Evolutionary conservation across 306 rosid species (phyloP).

Genomic region (Alnus glutinosa): DNA sequence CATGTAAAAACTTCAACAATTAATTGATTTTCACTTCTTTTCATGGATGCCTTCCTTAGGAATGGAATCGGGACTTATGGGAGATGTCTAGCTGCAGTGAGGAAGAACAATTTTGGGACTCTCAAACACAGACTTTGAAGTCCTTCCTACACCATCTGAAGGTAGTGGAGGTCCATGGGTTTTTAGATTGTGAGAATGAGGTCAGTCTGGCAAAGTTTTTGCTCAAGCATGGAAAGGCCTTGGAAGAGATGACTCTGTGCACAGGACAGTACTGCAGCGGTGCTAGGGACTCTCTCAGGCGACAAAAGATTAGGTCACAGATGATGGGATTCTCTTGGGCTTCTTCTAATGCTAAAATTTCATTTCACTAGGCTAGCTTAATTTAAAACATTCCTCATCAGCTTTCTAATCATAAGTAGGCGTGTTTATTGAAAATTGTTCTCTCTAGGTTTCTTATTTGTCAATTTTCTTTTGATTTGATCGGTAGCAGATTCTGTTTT

Average conservation of each 20-base stretch:
- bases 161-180: constrained; percentile 64
- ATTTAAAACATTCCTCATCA: background rate
- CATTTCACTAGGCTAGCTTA: constrained; percentile 36
- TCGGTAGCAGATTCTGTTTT: background rate
- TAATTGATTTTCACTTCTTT: background rate
- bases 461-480: constrained; percentile 5
- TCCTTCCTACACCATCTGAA: constrained; percentile 62
- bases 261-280: constrained; percentile 42
- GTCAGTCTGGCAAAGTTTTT: constrained; percentile 71
- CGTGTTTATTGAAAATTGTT: background rate
- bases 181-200: constrained; percentile 72
- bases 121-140: constrained; percentile 47
- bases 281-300: constrained; percentile 50
- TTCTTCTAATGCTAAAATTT: constrained; percentile 70
- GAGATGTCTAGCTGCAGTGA: constrained; percentile 43
- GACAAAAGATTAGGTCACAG: constrained; percentile 70
- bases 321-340: constrained; percentile 81
- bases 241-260: constrained; percentile 55
- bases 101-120: constrained; percentile 80
- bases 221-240: constrained; percentile 69
- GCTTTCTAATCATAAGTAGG: background rate
- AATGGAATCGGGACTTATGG: constrained; percentile 81
- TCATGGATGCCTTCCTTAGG: constrained; percentile 30
- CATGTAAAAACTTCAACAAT: constrained; percentile 2
- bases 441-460: background rate